Percentiles rank a stretch among this genome's conserved stretches.
phyloP scores from a whole-genome alignment of 2,329 filamentous ascomycete genomes.

The Ophiostoma sp. region DNA sequence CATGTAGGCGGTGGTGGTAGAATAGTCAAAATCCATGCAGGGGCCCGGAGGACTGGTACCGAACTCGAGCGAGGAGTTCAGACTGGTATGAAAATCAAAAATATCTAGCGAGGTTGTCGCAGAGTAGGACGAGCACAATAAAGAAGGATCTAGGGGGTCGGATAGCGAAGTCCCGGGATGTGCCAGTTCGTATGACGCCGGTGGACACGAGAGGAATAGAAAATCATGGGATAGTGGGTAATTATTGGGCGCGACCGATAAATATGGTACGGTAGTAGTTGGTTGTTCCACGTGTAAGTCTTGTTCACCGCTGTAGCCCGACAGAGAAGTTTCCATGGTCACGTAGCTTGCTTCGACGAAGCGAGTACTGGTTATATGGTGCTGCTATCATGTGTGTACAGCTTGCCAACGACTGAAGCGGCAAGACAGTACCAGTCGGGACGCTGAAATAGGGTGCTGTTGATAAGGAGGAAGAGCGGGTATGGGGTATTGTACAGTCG shows the following conservation, averaged over 20 bases:
- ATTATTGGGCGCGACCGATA: not conserved
- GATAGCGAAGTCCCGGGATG: too few species aligned
- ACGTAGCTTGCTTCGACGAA: not conserved
- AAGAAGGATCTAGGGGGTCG: not conserved
- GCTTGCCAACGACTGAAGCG: too few species aligned
- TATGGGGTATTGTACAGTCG: not conserved
- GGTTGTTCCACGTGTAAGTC: not conserved
- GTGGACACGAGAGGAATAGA: not conserved
- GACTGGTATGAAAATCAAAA: not conserved
- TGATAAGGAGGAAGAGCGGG: not conserved
- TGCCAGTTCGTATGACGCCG: not conserved
- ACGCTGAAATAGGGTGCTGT: not conserved
- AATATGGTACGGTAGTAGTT: not conserved
- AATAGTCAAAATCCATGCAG: not conserved
- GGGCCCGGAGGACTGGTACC: too few species aligned
- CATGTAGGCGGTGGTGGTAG: not conserved
- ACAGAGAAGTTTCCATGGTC: not conserved
- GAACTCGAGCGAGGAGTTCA: too few species aligned
- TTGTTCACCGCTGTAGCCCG: not conserved
- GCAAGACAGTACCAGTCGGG: too few species aligned
- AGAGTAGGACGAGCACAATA: not conserved
- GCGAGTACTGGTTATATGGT: not conserved
- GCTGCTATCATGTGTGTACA: not conserved
- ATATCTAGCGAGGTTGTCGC: not conserved
- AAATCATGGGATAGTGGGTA: not conserved